Evolutionary conservation across 768 basidiomycete species (phyloP).

Genomic region (Amanita rimosa): DNA sequence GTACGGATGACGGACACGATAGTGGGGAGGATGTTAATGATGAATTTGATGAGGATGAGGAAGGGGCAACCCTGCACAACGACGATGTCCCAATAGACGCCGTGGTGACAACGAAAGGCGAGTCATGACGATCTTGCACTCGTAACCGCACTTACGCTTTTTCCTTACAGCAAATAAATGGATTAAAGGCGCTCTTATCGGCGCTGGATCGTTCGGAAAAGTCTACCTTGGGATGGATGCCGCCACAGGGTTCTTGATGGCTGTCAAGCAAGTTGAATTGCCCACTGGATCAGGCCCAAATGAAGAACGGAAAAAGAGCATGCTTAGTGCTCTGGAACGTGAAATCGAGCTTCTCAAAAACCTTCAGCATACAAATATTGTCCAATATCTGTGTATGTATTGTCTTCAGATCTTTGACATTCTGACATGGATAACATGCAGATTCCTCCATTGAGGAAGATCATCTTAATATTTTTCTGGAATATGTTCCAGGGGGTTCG

Average conservation of each 20-base stretch:
- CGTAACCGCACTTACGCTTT: background rate
- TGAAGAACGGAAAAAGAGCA: slow-evolving; percentile 87
- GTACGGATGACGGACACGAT: slow-evolving; percentile 32
- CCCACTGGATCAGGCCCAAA: slow-evolving; percentile 76
- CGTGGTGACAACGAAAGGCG: slow-evolving; percentile 44
- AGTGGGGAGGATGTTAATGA: slow-evolving; percentile 22
- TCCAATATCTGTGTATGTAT: slow-evolving; percentile 88
- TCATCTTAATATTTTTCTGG: slow-evolving; percentile 90
- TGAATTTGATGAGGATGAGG: slow-evolving; percentile 21
- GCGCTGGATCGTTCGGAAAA: slow-evolving; percentile 90
- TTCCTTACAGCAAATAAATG: slow-evolving; percentile 67
- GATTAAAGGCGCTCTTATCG: slow-evolving; percentile 95
- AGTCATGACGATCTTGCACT: slow-evolving; percentile 6
- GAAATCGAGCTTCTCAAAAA: slow-evolving; percentile 93
- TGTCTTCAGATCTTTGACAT: background rate
- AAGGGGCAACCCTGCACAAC: slow-evolving; percentile 23
- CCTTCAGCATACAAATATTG: slow-evolving; percentile 90
- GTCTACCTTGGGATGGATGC: slow-evolving; percentile 96
- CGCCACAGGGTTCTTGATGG: slow-evolving; percentile 83
- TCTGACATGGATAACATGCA: slow-evolving; percentile 18
- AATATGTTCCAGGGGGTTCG: slow-evolving; percentile 94
- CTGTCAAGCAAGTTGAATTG: slow-evolving; percentile 94
- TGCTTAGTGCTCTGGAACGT: slow-evolving; percentile 84
- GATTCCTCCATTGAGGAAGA: slow-evolving; percentile 92
- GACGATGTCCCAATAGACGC: slow-evolving; percentile 33